phyloP scores from a whole-genome alignment of 163 green algal species.

The Scenedesmus sp. region DNA sequence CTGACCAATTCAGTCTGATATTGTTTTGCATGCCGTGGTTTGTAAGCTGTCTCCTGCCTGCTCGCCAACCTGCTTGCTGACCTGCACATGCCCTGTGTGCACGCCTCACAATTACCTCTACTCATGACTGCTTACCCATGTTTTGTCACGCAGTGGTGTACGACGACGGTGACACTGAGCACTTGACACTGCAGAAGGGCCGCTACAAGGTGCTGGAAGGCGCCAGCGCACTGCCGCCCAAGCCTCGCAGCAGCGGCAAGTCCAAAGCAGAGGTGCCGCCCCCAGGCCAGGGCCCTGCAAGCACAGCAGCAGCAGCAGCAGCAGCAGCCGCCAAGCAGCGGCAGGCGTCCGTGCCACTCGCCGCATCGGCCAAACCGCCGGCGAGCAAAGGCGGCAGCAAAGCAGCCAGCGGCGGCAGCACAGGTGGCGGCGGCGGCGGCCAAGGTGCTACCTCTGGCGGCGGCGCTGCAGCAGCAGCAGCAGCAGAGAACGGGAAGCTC shows the following conservation, averaged over 20 bases:
- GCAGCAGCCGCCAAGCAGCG: neutral
- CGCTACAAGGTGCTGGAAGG: constrained; percentile 4
- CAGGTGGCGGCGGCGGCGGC: neutral
- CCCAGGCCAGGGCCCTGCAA: neutral
- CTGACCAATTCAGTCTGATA: too few species aligned
- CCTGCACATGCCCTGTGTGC: neutral
- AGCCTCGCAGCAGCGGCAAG: neutral
- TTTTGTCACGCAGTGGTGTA: constrained; percentile 9
- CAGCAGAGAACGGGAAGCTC: constrained; percentile 1
- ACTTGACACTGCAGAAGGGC: constrained; percentile 2
- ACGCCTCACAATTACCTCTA: too few species aligned
- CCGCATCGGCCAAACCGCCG: neutral
- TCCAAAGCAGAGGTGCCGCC: neutral
- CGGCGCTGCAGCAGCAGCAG: constrained; percentile 1
- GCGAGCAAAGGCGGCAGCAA: neutral
- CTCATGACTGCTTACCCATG: neutral
- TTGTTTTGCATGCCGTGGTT: too few species aligned
- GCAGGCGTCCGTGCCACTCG: neutral
- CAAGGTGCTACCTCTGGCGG: neutral
- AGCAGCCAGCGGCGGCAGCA: constrained; percentile 4
- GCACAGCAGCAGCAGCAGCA: neutral
- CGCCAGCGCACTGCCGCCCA: neutral
- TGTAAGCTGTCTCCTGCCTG: neutral
- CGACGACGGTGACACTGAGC: constrained; percentile 2
- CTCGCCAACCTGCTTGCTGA: neutral